Conservation (phyloP, 805 yeast species). For the Ogataea siamensis region DNA sequence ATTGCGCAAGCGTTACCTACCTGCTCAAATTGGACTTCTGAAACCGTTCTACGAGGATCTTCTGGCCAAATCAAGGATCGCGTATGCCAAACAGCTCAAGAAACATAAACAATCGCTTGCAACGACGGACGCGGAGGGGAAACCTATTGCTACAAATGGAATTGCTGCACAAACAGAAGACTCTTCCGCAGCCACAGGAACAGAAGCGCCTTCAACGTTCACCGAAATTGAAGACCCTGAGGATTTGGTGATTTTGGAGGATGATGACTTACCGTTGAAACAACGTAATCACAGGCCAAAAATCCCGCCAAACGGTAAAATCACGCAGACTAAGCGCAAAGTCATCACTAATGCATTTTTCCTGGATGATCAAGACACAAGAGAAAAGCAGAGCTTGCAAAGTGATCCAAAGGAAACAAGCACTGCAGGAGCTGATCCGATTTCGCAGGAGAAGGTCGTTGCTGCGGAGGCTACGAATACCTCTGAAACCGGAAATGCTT, state of each 20-base stretch:
- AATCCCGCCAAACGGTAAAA: conserved; percentile 88
- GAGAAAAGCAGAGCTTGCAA: too few species aligned
- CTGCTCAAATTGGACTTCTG: conserved; percentile 54
- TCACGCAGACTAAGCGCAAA: conserved; percentile 66
- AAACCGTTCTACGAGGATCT: conserved; percentile 50
- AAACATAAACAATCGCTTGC: conserved; percentile 32
- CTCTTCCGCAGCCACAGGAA: not conserved
- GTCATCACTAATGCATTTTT: conserved; percentile 53
- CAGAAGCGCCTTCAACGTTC: conserved; percentile 19
- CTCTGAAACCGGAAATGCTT: too few species aligned
- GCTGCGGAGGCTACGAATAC: too few species aligned
- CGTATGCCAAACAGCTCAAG: conserved; percentile 43
- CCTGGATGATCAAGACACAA: conserved; percentile 39
- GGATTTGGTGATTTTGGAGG: conserved; percentile 66
- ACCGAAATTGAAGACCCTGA: conserved; percentile 32
- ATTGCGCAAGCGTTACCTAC: conserved; percentile 50
- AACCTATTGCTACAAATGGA: conserved; percentile 11
- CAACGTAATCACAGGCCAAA: conserved; percentile 73
- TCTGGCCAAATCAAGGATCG: conserved; percentile 40
- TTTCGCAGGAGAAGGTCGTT: too few species aligned
- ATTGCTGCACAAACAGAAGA: conserved; percentile 4
- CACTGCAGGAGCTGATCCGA: too few species aligned
- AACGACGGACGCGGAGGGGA: not conserved
- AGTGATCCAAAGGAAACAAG: too few species aligned
- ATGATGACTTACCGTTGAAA: conserved; percentile 80